phyloP scores from a whole-genome alignment of 225 moss, liverwort and hornwort species.

The Neckera pumila region DNA sequence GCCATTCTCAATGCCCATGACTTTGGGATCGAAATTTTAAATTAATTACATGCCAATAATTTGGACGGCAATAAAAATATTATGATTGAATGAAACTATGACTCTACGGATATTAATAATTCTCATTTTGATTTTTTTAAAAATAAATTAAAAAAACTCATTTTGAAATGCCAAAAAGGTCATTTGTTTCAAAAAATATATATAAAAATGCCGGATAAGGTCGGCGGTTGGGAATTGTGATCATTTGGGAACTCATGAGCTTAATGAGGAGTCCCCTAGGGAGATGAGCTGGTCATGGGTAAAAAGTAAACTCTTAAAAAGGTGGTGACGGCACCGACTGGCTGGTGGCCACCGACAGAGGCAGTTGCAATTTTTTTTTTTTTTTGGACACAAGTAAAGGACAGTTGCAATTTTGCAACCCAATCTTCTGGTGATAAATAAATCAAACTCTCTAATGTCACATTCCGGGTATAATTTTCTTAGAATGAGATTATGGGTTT shows the following conservation, averaged over 20 bases:
- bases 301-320: neutral
- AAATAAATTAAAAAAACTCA: too few species aligned
- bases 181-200: too few species aligned
- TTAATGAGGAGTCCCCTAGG: neutral
- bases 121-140: too few species aligned
- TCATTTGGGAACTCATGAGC: neutral
- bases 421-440: neutral
- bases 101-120: neutral
- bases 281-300: neutral
- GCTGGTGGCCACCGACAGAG: neutral
- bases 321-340: neutral
- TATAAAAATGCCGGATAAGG: neutral
- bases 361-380: neutral
- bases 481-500: neutral
- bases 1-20: neutral
- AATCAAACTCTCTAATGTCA: neutral
- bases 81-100: too few species aligned
- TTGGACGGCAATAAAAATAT: neutral
- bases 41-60: neutral
- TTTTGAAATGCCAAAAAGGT: too few species aligned
- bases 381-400: too few species aligned
- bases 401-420: neutral
- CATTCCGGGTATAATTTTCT: neutral
- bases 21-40: neutral
- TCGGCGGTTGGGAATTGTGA: neutral